A percentile compares a stretch with the other conserved stretches of the same genome.
Conservation (phyloP, 2,329 filamentous ascomycete species). For the Sporothrix curviconia region DNA sequence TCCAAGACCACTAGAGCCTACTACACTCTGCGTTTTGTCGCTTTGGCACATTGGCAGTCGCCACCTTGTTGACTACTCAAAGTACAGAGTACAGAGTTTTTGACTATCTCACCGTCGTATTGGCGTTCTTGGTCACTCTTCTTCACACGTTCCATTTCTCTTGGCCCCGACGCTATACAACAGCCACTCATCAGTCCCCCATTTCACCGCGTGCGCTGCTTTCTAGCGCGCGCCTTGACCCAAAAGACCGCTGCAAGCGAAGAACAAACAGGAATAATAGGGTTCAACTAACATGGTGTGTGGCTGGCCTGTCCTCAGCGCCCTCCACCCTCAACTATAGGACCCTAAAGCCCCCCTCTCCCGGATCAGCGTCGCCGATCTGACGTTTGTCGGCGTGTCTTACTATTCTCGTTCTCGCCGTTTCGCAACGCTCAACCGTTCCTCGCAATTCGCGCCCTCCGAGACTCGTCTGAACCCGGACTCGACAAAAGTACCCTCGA, state of each 20-base stretch:
- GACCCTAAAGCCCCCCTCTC: not conserved
- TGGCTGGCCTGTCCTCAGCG: not conserved
- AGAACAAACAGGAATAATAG: not conserved
- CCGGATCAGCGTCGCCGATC: constrained; percentile 12
- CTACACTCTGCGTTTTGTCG: too few relatives aligned
- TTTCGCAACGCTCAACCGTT: not conserved
- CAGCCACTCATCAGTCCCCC: not conserved
- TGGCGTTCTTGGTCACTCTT: too few relatives aligned
- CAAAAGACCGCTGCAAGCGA: not conserved
- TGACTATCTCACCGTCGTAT: constrained; percentile 1
- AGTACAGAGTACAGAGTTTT: too few relatives aligned
- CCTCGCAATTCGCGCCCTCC: not conserved
- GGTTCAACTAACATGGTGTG: constrained; percentile 3
- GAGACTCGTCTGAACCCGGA: not conserved
- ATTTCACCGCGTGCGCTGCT: constrained; percentile 1
- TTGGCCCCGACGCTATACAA: not conserved
- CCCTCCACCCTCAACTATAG: not conserved
- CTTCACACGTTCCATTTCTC: not conserved
- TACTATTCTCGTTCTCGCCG: not conserved
- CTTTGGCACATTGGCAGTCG: not conserved
- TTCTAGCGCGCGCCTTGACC: not conserved
- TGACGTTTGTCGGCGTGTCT: constrained; percentile 1
- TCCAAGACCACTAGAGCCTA: not conserved
- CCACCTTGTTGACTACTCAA: too few relatives aligned
- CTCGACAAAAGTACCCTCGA: not conserved